Evolutionary conservation across 257 asterid genomes (phyloP), one percentile per base, ranked within the genome.

Genomic region (Solanum ossicruentum): DNA sequence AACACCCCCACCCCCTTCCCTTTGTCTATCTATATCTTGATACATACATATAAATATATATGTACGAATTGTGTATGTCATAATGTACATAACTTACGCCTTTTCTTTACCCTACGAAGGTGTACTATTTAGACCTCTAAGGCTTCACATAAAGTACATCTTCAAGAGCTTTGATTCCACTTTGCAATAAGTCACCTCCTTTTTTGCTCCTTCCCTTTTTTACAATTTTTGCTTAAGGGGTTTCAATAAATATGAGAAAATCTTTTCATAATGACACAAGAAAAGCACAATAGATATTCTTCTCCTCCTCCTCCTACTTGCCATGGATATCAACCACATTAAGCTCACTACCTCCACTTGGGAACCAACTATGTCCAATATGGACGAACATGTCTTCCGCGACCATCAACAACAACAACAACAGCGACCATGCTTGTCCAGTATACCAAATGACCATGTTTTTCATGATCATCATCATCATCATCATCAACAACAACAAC

Each of bases 241-340:
- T 26, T 73, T 26, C 81, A 26, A 77, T 77, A 77, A 77, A 77
- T 77, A 77, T 77, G 82, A 51, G 47, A 77, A 77, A 77, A 51
- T 23, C 20, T 51, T 4, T 49, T 77, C 45, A 26, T 77, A 77
- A 81, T 84, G 41, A 49, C 12, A 52, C 21, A 49, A 80, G 55
- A 87, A 84, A 77, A n/a, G 32, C 81, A 51, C 72, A 81, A 49
- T 61, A 41, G 32, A 72, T 70, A 61, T 70, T 75, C 52, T 23
- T 81, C 10, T 45, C 12, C 78, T 67, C 12, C 60, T 56, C 66
- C 43, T 8, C 51, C 43, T 36, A 36, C 41, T 77, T 77, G 15
- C 81, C 54, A 93, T 91, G 93, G 94, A 92, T 58, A 86, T 88
- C 73, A 89, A 89, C 87, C 87, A 87, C 61, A 89, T 88, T 32